Conservation (phyloP, 2,329 filamentous ascomycete species). For the Monilinia vaccinii-corymbosi region DNA sequence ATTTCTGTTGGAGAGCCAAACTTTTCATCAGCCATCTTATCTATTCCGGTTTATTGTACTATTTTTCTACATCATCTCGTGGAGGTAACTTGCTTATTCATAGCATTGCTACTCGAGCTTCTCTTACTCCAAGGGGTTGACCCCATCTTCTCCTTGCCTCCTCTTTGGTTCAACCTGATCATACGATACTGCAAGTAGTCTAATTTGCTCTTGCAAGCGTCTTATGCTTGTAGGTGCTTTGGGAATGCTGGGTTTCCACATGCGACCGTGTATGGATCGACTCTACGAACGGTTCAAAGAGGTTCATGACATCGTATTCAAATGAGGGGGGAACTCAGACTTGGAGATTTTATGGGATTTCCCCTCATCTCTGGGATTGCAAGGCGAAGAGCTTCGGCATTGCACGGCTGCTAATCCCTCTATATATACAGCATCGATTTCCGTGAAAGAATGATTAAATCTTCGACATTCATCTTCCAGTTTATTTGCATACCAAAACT, state of each 20-base stretch:
- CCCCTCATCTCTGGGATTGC: not conserved
- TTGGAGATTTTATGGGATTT: not conserved
- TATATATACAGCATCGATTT: constrained; percentile 1
- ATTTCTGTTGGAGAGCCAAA: not conserved
- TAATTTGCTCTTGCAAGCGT: not conserved
- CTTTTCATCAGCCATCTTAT: not conserved
- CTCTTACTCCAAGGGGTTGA: not conserved
- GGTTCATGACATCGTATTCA: not conserved
- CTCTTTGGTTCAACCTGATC: not conserved
- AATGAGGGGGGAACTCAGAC: not conserved
- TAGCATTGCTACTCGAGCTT: not conserved
- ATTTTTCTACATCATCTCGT: not conserved
- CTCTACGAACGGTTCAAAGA: not conserved
- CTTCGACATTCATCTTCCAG: not conserved
- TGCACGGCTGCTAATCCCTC: not conserved
- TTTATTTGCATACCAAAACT: not conserved
- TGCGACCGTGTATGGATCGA: not conserved
- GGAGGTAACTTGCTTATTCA: not conserved
- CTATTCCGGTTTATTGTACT: not conserved
- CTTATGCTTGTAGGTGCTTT: not conserved
- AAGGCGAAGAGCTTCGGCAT: not conserved
- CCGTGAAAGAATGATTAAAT: not conserved
- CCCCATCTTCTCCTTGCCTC: not conserved
- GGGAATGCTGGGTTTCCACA: not conserved
- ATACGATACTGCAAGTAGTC: not conserved